These are phyloP conservation scores for Primulina huaijiensis DNA, from an alignment of 257 asterid species.

Conservation along the genomic window DNA sequence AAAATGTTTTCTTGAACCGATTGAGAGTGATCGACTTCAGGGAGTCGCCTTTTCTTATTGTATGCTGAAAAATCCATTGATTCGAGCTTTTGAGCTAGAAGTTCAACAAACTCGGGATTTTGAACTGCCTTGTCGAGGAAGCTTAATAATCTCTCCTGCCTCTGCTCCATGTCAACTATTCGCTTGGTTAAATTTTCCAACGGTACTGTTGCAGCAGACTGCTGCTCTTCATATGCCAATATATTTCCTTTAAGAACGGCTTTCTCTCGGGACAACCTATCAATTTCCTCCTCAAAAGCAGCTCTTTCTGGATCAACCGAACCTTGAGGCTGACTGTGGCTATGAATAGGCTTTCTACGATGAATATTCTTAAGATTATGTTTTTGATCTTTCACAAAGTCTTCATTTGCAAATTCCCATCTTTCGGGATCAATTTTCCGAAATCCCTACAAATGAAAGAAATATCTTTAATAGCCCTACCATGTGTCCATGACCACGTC, in stretches of 20 bases:
- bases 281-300: slow-evolving; percentile 82
- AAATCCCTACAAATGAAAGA: slow-evolving; percentile 59
- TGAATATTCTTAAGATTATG: slow-evolving; percentile 86
- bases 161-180: slow-evolving; percentile 55
- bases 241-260: slow-evolving; percentile 54
- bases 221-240: slow-evolving; percentile 48
- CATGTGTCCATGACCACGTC: neutral
- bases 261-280: slow-evolving; percentile 74
- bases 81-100: slow-evolving; percentile 70
- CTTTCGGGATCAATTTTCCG: slow-evolving; percentile 92
- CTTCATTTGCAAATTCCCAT: slow-evolving; percentile 95
- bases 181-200: slow-evolving; percentile 57
- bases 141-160: slow-evolving; percentile 62
- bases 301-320: slow-evolving; percentile 77
- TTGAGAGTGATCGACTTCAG: slow-evolving; percentile 47
- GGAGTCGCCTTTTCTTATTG: slow-evolving; percentile 83
- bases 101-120: slow-evolving; percentile 65
- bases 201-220: slow-evolving; percentile 59
- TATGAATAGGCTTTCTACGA: slow-evolving; percentile 93
- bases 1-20: slow-evolving; percentile 43
- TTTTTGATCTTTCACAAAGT: slow-evolving; percentile 78
- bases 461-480: slow-evolving; percentile 1
- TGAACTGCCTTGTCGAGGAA: slow-evolving; percentile 58
- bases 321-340: slow-evolving; percentile 89
- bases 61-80: slow-evolving; percentile 74